Evolutionary conservation across 2,329 filamentous ascomycete genomes (phyloP), one percentile per base, ranked within the genome.

Genomic region (Elsinoe batatas): DNA sequence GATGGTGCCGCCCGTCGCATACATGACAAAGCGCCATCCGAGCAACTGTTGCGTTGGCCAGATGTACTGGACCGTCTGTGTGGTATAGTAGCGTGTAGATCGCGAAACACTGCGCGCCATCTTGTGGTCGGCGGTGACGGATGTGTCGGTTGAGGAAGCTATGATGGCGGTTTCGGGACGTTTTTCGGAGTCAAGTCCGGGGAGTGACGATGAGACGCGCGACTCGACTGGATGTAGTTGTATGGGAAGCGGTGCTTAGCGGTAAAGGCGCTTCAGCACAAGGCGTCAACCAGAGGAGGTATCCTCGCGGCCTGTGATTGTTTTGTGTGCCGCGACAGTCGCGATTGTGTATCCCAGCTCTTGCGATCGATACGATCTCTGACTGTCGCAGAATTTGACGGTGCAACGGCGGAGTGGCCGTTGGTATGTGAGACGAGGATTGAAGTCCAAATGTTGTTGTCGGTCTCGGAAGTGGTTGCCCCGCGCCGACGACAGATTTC

Each of bases 41-140:
- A 84, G 83, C 61, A 85, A 74, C 63, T 83, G 80, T 49, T 79
- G 72, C 67, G 84, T 80, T 2, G 81, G 81, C 81, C 81, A 85
- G 70, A 76, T 78, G 71, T 83, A 84, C 30, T 55, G 38, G 11
- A 55, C 53, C n/a, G 53, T 46, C 10, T 44, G 53, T 42, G 53
- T 55, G 22, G 53, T 55, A 26, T 55, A 55, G 53, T 55, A 55
- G 30, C 40, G 38, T 3, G 53, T 55, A 18, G 53, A 55, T 22
- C 53, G 53, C 13, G 53, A 55, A 30, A 37, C 40, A 36, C 53
- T 55, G n/a, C 53, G 53, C 6, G 53, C 53, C 53, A 55, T 55
- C 53, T 55, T 55, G 18, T 55, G 37, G 53, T 37, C 53, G 40
- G 20, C 26, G 26, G 51, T 18, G 20, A 54, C 36, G 51, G 38